Evolutionary conservation across 2,329 filamentous ascomycete species (phyloP).

Genomic region (Alternaria gaisen): DNA sequence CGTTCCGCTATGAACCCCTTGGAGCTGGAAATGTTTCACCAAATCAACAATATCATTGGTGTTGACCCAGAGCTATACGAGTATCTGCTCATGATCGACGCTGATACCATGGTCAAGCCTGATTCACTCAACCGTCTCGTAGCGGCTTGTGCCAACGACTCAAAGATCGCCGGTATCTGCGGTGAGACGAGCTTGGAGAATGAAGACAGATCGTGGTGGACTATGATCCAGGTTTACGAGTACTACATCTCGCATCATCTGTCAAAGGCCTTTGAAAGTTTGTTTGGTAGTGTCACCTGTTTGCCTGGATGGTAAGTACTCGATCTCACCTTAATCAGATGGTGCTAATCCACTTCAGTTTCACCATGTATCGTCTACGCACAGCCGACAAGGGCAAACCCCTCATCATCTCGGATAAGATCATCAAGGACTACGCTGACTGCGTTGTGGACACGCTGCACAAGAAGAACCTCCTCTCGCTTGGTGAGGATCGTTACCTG

Average conservation of each 20-base stretch:
- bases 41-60: conserved; percentile 99
- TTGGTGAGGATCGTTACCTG: conserved; percentile 96
- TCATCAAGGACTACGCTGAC: conserved; percentile 89
- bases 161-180: conserved; percentile 96
- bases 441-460: conserved; percentile 93
- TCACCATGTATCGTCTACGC: conserved; percentile 97
- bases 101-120: conserved; percentile 91
- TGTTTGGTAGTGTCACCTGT: conserved; percentile 98
- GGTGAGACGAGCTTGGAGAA: conserved; percentile 97
- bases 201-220: conserved; percentile 95
- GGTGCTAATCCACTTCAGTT: conserved; percentile 66
- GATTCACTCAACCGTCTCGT: conserved; percentile 93
- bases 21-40: conserved; percentile 97
- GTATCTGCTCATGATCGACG: conserved; percentile 96
- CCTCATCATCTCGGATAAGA: conserved; percentile 86
- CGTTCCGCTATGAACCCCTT: conserved; percentile 93
- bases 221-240: conserved; percentile 99
- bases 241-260: conserved; percentile 99
- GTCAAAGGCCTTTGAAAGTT: conserved; percentile 94
- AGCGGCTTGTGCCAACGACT: conserved; percentile 89
- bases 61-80: conserved; percentile 98
- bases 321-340: neutral
- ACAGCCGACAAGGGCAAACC: conserved; percentile 94
- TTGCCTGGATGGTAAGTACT: conserved; percentile 92
- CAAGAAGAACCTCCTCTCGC: conserved; percentile 89